Conservation (phyloP, 139 green algal genomes). For the Coelastrella sp. region DNA sequence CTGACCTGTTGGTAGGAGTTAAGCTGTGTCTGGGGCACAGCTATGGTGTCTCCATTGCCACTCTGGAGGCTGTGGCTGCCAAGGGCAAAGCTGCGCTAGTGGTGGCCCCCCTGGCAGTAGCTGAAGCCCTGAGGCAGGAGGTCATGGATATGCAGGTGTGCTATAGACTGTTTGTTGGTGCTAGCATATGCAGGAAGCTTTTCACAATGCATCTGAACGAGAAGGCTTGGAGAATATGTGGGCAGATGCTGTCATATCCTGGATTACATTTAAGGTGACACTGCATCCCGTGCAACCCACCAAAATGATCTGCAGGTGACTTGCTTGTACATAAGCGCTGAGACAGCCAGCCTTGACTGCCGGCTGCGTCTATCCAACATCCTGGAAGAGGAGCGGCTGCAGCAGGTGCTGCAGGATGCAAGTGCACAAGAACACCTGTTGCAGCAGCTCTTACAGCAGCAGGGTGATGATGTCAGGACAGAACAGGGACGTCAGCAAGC, state of each 20-base stretch:
- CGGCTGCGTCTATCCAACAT: neutral
- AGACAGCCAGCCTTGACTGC: constrained; percentile 9
- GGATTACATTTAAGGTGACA: too few relatives aligned
- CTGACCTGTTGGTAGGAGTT: constrained; percentile 25
- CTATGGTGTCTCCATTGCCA: constrained; percentile 42
- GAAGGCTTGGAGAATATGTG: too few relatives aligned
- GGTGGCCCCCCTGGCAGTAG: constrained; percentile 58
- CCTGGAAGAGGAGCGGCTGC: constrained; percentile 17
- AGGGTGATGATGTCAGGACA: neutral
- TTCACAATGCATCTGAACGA: neutral
- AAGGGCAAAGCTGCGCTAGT: constrained; percentile 55
- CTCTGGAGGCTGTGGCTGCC: constrained; percentile 48
- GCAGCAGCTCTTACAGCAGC: constrained; percentile 12
- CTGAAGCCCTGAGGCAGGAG: constrained; percentile 54
- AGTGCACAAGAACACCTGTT: constrained; percentile 1
- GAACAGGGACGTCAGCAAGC: neutral
- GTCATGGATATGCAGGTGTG: constrained; percentile 18
- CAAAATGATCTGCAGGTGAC: constrained; percentile 13
- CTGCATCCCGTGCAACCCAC: too few relatives aligned
- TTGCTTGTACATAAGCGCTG: constrained; percentile 13
- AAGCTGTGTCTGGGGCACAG: constrained; percentile 42
- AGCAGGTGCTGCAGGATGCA: constrained; percentile 37
- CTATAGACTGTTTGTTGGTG: neutral
- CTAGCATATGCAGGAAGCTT: neutral
- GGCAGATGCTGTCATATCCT: too few relatives aligned